Evolutionary conservation across 192 early-diverging fungal genomes (phyloP).

Genomic region (Entomortierella chlamydospora): DNA sequence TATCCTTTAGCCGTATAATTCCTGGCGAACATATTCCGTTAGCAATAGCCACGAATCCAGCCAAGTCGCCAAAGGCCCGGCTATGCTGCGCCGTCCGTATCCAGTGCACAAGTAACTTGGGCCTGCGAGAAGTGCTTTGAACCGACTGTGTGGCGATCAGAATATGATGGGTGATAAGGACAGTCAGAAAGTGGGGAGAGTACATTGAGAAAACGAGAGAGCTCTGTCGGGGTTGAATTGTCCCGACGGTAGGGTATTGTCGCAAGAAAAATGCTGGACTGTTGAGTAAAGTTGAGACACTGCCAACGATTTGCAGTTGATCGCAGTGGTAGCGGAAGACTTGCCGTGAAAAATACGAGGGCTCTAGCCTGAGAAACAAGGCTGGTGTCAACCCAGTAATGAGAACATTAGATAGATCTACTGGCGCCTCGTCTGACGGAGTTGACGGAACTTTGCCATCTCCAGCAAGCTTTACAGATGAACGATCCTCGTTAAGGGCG

Average conservation of each 20-base stretch:
- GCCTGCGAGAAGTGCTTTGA: slow-evolving; percentile 58
- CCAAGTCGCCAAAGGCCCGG: slow-evolving; percentile 68
- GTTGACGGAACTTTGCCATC: not conserved
- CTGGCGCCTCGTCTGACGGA: slow-evolving; percentile 7
- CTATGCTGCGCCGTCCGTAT: slow-evolving; percentile 70
- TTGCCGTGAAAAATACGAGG: slow-evolving; percentile 73
- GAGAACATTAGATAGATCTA: slow-evolving; percentile 62
- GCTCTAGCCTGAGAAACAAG: slow-evolving; percentile 69
- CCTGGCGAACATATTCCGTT: slow-evolving; percentile 75
- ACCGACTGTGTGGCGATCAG: slow-evolving; percentile 66
- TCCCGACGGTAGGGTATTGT: slow-evolving; percentile 43
- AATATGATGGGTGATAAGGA: slow-evolving; percentile 75
- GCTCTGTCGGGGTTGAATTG: slow-evolving; percentile 36
- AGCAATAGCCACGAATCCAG: slow-evolving; percentile 74
- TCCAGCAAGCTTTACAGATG: not conserved
- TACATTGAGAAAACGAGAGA: slow-evolving; percentile 53
- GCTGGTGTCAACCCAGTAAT: slow-evolving; percentile 72
- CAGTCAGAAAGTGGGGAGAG: slow-evolving; percentile 79
- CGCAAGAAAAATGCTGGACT: slow-evolving; percentile 50
- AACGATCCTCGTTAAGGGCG: not conserved
- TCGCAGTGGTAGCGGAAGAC: slow-evolving; percentile 73
- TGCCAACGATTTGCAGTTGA: slow-evolving; percentile 22
- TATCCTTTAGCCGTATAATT: slow-evolving; percentile 73
- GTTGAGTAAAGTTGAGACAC: slow-evolving; percentile 1
- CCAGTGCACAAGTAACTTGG: slow-evolving; percentile 75